Percentiles rank a stretch among this genome's conserved stretches.
Conservation (phyloP, 352 stramenopile species). For the Peronosclerospora sorghi region DNA sequence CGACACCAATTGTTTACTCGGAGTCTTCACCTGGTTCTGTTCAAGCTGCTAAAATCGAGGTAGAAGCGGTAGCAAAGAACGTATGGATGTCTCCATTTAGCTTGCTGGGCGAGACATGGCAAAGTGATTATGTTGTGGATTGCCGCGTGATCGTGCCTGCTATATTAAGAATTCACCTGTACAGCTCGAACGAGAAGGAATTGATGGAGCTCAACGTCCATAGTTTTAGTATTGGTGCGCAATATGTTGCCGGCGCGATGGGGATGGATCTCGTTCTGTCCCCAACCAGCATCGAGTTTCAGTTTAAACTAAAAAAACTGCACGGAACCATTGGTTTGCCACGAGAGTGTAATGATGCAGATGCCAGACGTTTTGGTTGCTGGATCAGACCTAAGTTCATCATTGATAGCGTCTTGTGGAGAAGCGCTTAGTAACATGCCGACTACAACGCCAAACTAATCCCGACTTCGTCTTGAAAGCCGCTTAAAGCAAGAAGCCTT, state of each 20-base stretch:
- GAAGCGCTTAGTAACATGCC: slow-evolving; percentile 40
- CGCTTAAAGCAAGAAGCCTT: slow-evolving; percentile 42
- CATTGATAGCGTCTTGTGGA: slow-evolving; percentile 41
- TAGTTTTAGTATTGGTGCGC: slow-evolving; percentile 36
- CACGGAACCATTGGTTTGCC: slow-evolving; percentile 22
- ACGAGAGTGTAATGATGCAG: slow-evolving; percentile 43
- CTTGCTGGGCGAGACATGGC: slow-evolving; percentile 30
- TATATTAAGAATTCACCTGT: slow-evolving; percentile 29
- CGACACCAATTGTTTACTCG: slow-evolving; percentile 14
- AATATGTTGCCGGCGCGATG: slow-evolving; percentile 34
- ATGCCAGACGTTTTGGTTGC: slow-evolving; percentile 52
- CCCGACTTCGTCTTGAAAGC: slow-evolving; percentile 40
- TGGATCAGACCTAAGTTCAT: slow-evolving; percentile 61
- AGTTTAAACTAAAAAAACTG: slow-evolving; percentile 39
- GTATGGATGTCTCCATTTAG: slow-evolving; percentile 58
- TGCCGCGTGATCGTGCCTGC: slow-evolving; percentile 41
- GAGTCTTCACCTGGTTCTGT: slow-evolving; percentile 17
- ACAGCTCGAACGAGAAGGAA: slow-evolving; percentile 38
- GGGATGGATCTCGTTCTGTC: slow-evolving; percentile 33
- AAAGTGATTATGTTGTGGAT: slow-evolving; percentile 36
- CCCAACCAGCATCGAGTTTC: slow-evolving; percentile 32
- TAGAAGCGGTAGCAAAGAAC: slow-evolving; percentile 21
- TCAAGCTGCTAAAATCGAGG: slow-evolving; percentile 22
- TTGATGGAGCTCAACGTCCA: slow-evolving; percentile 36
- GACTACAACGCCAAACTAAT: slow-evolving; percentile 50